phyloP scores from a whole-genome alignment of 1,284 basidiomycete genomes.

The Marasmius fiardii region DNA sequence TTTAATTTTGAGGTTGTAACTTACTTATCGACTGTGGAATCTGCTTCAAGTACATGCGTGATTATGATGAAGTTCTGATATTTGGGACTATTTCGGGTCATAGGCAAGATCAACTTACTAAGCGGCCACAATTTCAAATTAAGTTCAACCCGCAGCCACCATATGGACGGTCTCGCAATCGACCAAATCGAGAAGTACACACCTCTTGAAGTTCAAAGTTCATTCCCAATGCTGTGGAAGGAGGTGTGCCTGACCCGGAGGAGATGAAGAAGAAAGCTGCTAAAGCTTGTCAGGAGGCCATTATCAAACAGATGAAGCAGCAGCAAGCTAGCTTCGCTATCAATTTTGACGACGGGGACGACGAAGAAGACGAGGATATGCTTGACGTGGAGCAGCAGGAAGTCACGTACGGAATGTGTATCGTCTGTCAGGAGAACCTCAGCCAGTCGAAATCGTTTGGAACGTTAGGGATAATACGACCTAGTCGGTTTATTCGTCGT shows the following conservation, averaged over 20 bases:
- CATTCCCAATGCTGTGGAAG: conserved; percentile 34
- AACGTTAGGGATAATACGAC: conserved; percentile 85
- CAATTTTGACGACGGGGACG: conserved; percentile 69
- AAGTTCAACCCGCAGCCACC: too few species aligned
- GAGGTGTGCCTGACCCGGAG: conserved; percentile 47
- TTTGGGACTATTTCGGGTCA: too few species aligned
- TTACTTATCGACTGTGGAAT: too few species aligned
- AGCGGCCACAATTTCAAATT: too few species aligned
- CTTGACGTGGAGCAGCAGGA: conserved; percentile 40
- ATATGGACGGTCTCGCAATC: too few species aligned
- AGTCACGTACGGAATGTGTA: conserved; percentile 86
- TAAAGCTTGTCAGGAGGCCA: conserved; percentile 81
- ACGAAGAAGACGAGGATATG: conserved; percentile 58
- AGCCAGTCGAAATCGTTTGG: conserved; percentile 78
- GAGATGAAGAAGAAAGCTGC: conserved; percentile 77
- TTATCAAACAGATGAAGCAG: conserved; percentile 91
- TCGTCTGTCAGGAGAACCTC: conserved; percentile 96
- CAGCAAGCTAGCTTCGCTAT: conserved; percentile 84
- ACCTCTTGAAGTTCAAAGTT: conserved; percentile 51
- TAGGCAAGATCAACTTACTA: too few species aligned
- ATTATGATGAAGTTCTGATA: too few species aligned
- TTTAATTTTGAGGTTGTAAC: too few species aligned
- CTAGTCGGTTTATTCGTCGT: conserved; percentile 81
- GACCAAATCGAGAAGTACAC: conserved; percentile 52
- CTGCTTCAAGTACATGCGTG: too few species aligned